A percentile compares a stretch with the other conserved stretches of the same genome.
These are phyloP conservation scores for Boletellus deceptivus DNA, from an alignment of 1,284 basidiomycete species.

Conservation along the genomic window DNA sequence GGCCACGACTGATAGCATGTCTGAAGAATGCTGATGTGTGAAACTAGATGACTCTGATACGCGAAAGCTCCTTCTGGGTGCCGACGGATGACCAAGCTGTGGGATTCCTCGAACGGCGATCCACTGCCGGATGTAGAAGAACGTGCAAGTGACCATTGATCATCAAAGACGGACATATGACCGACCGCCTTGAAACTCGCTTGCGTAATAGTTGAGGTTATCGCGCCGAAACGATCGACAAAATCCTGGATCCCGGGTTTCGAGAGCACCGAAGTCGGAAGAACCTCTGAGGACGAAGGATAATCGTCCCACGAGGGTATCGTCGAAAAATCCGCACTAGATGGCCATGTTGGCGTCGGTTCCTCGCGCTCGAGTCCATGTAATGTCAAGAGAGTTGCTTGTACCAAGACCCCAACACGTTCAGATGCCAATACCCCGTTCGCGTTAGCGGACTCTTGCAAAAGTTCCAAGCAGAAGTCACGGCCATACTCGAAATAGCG, in stretches of 20 bases:
- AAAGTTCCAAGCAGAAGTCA: conserved; percentile 77
- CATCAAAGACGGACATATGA: conserved; percentile 81
- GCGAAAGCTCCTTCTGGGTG: conserved; percentile 72
- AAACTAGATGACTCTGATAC: conserved; percentile 62
- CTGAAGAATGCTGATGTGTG: conserved; percentile 74
- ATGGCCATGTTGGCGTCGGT: conserved; percentile 73
- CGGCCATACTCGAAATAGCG: conserved; percentile 86
- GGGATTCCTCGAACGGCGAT: conserved; percentile 67
- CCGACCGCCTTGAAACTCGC: conserved; percentile 71
- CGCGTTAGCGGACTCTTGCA: conserved; percentile 62
- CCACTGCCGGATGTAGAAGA: conserved; percentile 38
- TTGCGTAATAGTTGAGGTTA: conserved; percentile 62
- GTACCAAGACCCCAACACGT: conserved; percentile 72
- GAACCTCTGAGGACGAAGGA: conserved; percentile 63
- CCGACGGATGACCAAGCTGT: conserved; percentile 60
- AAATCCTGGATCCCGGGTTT: conserved; percentile 79
- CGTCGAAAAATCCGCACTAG: conserved; percentile 64
- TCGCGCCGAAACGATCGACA: conserved; percentile 62
- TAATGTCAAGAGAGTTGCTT: conserved; percentile 76
- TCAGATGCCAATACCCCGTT: conserved; percentile 61
- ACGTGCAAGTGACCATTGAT: conserved; percentile 68
- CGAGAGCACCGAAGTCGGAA: conserved; percentile 51
- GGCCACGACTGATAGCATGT: conserved; percentile 87
- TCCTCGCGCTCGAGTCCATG: conserved; percentile 72
- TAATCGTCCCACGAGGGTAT: conserved; percentile 66